A percentile compares a stretch with the other conserved stretches of the same genome.
Conservation (phyloP, 768 basidiomycete genomes). For the Boletus rufocinnamomeus region DNA sequence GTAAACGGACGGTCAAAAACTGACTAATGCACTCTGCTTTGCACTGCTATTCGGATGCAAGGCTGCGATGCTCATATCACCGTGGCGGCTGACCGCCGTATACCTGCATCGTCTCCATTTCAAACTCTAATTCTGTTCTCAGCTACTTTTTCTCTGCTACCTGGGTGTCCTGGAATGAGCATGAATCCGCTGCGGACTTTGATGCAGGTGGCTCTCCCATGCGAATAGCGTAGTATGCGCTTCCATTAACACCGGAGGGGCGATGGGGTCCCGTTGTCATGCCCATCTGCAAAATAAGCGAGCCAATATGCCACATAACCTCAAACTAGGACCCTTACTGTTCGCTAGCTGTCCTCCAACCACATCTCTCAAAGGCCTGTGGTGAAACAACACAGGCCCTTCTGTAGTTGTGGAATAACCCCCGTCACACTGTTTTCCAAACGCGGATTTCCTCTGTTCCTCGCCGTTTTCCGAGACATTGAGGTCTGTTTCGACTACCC, state of each 20-base stretch:
- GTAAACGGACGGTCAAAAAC: too few relatives aligned
- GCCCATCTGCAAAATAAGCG: too few relatives aligned
- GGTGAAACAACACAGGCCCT: too few relatives aligned
- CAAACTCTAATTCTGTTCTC: neutral
- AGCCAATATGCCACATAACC: too few relatives aligned
- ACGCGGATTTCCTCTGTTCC: neutral
- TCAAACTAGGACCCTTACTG: too few relatives aligned
- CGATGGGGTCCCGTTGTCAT: too few relatives aligned
- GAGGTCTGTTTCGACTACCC: neutral
- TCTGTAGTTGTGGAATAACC: neutral
- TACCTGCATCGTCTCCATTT: neutral
- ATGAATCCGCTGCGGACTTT: neutral
- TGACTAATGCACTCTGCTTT: too few relatives aligned
- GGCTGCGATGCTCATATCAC: slow-evolving; percentile 4
- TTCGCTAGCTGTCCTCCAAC: too few relatives aligned
- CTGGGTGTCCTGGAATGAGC: neutral
- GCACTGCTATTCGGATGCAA: neutral
- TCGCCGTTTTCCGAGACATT: neutral
- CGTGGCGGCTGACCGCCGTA: slow-evolving; percentile 4
- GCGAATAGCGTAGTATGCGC: neutral
- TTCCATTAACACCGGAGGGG: neutral
- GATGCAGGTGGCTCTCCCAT: neutral
- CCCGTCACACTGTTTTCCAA: neutral
- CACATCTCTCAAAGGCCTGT: too few relatives aligned
- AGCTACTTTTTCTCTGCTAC: neutral